Evolutionary conservation across 345 rosid genomes (phyloP).

Genomic region (Microcos paniculata): DNA sequence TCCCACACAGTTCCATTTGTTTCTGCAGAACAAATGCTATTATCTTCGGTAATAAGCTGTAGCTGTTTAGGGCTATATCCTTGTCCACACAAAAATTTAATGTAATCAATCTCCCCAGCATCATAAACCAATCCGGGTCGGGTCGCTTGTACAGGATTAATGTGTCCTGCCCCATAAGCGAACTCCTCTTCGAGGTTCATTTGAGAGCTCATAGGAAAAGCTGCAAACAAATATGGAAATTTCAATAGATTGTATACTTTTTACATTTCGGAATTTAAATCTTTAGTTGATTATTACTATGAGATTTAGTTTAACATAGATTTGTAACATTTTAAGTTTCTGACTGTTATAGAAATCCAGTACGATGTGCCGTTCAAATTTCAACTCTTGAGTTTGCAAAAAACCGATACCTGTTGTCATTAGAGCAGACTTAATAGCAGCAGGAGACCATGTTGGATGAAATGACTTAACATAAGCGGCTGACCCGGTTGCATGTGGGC

Average conservation of each 20-base stretch:
- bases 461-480: conserved; percentile 13
- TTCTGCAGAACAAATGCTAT: conserved; percentile 15
- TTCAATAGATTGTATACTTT: not conserved
- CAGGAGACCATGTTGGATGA: conserved; percentile 12
- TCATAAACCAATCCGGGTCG: conserved; percentile 50
- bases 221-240: not conserved
- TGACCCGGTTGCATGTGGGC: conserved; percentile 23
- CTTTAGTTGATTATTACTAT: too few species aligned
- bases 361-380: not conserved
- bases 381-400: not conserved
- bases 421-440: conserved; percentile 17
- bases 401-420: conserved; percentile 40
- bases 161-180: conserved; percentile 42
- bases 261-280: too few species aligned
- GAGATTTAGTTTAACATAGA: too few species aligned
- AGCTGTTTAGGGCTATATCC: conserved; percentile 27
- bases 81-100: conserved; percentile 40
- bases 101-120: conserved; percentile 30
- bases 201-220: conserved; percentile 23
- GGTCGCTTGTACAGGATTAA: conserved; percentile 32
- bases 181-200: conserved; percentile 32
- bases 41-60: conserved; percentile 23
- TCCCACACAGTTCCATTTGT: conserved; percentile 33
- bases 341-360: too few species aligned
- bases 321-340: too few species aligned